Percentiles rank a stretch among this genome's conserved stretches.
phyloP scores from a whole-genome alignment of 306 rosid species.

The Amphicarpaea edgeworthii region DNA sequence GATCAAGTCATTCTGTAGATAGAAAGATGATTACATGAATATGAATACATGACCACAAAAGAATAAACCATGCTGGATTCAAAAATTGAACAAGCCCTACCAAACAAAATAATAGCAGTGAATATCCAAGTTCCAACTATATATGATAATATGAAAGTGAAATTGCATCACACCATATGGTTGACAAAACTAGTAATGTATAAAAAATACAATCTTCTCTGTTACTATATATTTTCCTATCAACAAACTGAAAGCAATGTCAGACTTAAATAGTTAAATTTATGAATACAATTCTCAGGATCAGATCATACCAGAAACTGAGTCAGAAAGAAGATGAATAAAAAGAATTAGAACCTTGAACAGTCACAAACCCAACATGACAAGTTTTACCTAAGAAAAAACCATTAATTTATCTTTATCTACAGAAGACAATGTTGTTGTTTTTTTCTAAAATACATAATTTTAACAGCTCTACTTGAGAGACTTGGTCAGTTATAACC shows the following conservation, averaged over 20 bases:
- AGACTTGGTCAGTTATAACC: conserved; percentile 7
- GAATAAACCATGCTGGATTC: conserved; percentile 18
- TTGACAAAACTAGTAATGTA: not conserved
- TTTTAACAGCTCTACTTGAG: conserved; percentile 1
- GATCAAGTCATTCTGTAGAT: conserved; percentile 88
- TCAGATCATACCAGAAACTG: conserved; percentile 3
- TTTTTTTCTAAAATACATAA: conserved; percentile 9
- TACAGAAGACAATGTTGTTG: not conserved
- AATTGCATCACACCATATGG: conserved; percentile 3
- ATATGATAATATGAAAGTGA: not conserved
- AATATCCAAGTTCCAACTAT: not conserved
- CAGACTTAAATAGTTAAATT: not conserved
- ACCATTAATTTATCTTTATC: not conserved
- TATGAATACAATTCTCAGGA: not conserved
- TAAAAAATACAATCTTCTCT: not conserved
- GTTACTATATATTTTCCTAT: not conserved
- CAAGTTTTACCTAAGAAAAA: conserved; percentile 5
- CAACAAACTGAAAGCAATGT: not conserved
- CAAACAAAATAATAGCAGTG: conserved; percentile 18
- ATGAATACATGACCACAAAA: conserved; percentile 27
- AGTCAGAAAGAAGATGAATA: not conserved
- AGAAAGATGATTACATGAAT: conserved; percentile 37
- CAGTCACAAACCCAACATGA: conserved; percentile 2
- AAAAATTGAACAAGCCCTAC: not conserved
- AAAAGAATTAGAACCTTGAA: not conserved